Percentiles rank a stretch among this genome's conserved stretches.
Conservation (phyloP, 2,329 filamentous ascomycete genomes). For the Alternaria angustiovoidea region DNA sequence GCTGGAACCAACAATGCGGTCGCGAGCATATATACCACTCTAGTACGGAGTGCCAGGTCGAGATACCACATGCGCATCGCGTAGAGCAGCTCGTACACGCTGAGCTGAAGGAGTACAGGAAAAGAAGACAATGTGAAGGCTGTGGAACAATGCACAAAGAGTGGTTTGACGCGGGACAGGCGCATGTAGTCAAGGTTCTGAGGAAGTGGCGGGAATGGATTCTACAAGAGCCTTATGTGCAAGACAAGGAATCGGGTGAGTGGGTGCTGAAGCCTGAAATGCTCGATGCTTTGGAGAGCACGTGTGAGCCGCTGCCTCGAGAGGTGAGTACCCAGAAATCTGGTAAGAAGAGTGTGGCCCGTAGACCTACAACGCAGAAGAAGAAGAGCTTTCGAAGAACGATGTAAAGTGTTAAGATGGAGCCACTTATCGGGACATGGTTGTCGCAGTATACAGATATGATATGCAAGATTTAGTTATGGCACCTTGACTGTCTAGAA, state of each 20-base stretch:
- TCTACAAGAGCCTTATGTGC: background rate
- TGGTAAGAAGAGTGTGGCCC: background rate
- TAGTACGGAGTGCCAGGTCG: slow-evolving; percentile 52
- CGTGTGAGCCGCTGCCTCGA: background rate
- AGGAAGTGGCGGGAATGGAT: slow-evolving; percentile 10
- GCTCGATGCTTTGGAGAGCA: background rate
- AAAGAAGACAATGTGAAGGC: slow-evolving; percentile 68
- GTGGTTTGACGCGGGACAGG: slow-evolving; percentile 79
- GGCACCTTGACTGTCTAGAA: too few relatives aligned
- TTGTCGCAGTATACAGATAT: background rate
- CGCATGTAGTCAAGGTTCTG: background rate
- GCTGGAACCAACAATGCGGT: slow-evolving; percentile 23
- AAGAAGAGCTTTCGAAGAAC: background rate
- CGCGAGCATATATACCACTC: slow-evolving; percentile 14
- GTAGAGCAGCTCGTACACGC: slow-evolving; percentile 88
- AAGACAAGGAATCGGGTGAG: background rate
- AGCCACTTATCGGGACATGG: background rate
- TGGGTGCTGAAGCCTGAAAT: background rate
- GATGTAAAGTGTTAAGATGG: background rate
- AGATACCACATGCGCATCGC: slow-evolving; percentile 80
- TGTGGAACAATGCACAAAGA: slow-evolving; percentile 85
- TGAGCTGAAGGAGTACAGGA: slow-evolving; percentile 69
- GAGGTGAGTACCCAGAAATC: background rate
- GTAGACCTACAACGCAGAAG: background rate
- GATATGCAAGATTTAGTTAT: background rate